These are phyloP conservation scores for Fomitopsis serialis DNA, from an alignment of 768 basidiomycete species.

Conservation along the genomic window DNA sequence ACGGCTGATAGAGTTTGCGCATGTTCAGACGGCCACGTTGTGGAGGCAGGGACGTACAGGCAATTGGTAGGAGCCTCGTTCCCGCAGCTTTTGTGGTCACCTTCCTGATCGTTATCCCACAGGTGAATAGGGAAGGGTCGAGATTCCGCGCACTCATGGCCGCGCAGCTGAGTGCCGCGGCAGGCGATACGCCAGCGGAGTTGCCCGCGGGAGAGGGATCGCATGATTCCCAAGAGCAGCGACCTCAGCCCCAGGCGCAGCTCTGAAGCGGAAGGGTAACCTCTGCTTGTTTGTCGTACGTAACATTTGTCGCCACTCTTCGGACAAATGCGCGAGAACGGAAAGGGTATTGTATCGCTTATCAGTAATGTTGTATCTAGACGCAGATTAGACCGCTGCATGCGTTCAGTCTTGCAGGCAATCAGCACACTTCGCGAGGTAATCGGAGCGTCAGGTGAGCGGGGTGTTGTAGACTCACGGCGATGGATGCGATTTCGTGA, in stretches of 20 bases:
- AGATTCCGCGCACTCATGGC: constrained; percentile 87
- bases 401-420: too few species aligned
- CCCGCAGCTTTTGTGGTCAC: not conserved
- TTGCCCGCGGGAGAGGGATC: not conserved
- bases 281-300: not conserved
- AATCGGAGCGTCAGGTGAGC: too few species aligned
- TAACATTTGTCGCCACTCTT: not conserved
- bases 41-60: constrained; percentile 78
- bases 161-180: constrained; percentile 66
- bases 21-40: constrained; percentile 61
- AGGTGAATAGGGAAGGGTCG: constrained; percentile 67
- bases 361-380: not conserved
- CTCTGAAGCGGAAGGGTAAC: too few species aligned
- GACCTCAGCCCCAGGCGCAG: too few species aligned
- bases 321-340: not conserved
- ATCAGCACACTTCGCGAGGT: too few species aligned
- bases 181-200: constrained; percentile 9
- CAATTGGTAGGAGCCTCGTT: constrained; percentile 47
- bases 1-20: not conserved
- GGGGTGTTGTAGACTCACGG: too few species aligned
- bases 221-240: too few species aligned
- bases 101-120: not conserved
- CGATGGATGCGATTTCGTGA: too few species aligned
- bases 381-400: not conserved
- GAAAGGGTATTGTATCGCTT: not conserved